Conservation (phyloP, 352 stramenopile species). For the Globisporangium megalacanthum region DNA sequence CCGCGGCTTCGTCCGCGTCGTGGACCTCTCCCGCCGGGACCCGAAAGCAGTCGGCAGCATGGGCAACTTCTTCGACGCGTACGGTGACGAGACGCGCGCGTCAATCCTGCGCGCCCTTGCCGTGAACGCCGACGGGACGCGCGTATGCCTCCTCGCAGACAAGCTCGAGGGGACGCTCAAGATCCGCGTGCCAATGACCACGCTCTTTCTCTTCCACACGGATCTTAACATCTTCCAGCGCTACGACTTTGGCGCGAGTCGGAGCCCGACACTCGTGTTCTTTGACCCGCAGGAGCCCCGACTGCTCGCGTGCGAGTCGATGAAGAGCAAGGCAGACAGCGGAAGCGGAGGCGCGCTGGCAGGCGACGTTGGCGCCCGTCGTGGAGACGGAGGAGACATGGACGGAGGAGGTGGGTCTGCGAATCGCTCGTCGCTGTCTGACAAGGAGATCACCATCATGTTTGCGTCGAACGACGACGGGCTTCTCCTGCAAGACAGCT, state of each 20-base stretch:
- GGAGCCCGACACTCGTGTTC: constrained; percentile 77
- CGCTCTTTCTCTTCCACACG: constrained; percentile 88
- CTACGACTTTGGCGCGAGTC: constrained; percentile 82
- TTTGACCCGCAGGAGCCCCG: constrained; percentile 89
- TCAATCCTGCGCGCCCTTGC: constrained; percentile 61
- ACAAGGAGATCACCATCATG: constrained; percentile 88
- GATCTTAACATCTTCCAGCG: constrained; percentile 87
- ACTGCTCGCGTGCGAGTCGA: constrained; percentile 83
- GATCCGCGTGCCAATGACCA: constrained; percentile 81
- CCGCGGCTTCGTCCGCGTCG: constrained; percentile 79
- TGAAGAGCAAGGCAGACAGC: constrained; percentile 36
- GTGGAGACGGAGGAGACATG: constrained; percentile 19
- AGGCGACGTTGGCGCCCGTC: neutral
- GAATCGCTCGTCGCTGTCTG: constrained; percentile 23
- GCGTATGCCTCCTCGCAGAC: constrained; percentile 86
- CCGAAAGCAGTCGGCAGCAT: constrained; percentile 86
- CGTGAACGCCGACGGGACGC: constrained; percentile 88
- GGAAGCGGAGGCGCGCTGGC: constrained; percentile 6
- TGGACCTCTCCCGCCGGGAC: constrained; percentile 80
- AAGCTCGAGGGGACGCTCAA: constrained; percentile 63
- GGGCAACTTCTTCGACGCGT: constrained; percentile 60
- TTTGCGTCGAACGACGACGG: constrained; percentile 91
- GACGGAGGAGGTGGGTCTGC: constrained; percentile 1
- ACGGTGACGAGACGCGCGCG: constrained; percentile 47
- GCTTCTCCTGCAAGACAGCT: constrained; percentile 89